Evolutionary conservation across 805 yeast genomes (phyloP).

Genomic region (Zygosaccharomyces rouxii): DNA sequence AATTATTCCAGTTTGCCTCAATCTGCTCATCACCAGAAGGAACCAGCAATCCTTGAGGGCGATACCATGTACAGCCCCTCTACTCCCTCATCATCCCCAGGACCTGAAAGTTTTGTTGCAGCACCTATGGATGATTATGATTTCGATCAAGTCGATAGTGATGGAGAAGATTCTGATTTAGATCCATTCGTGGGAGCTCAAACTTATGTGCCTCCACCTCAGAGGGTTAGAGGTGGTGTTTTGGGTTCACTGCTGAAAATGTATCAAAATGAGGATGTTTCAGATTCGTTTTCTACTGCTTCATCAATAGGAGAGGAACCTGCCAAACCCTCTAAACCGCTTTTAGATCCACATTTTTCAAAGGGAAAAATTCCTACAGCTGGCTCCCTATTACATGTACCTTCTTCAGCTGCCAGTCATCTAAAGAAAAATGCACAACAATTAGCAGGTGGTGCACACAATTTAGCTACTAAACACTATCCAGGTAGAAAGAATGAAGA

Average conservation of each 20-base stretch:
- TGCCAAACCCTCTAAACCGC: constrained; percentile 6
- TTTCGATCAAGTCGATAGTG: constrained; percentile 13
- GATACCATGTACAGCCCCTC: constrained; percentile 17
- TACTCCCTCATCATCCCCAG: constrained; percentile 1
- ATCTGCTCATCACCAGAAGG: constrained; percentile 4
- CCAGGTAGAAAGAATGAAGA: constrained; percentile 7
- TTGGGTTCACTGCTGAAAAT: constrained; percentile 70
- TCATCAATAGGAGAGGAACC: constrained; percentile 12
- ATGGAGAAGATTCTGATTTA: constrained; percentile 37
- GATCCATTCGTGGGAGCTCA: constrained; percentile 20
- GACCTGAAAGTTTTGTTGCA: constrained; percentile 28
- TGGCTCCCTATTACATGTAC: constrained; percentile 11
- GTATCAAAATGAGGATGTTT: constrained; percentile 44
- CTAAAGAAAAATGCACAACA: constrained; percentile 12
- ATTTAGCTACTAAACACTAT: neutral
- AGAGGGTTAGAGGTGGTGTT: constrained; percentile 78
- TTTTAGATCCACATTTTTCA: constrained; percentile 2
- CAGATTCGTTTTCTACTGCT: constrained; percentile 14
- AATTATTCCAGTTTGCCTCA: constrained; percentile 38
- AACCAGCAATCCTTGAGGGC: constrained; percentile 11
- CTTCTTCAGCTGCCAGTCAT: constrained; percentile 11
- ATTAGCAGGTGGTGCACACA: neutral
- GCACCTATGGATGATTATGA: constrained; percentile 44
- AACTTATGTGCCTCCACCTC: constrained; percentile 52
- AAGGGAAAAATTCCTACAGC: constrained; percentile 3